phyloP scores from a whole-genome alignment of 345 rosid genomes.

The Eucalyptus erythrocorys region DNA sequence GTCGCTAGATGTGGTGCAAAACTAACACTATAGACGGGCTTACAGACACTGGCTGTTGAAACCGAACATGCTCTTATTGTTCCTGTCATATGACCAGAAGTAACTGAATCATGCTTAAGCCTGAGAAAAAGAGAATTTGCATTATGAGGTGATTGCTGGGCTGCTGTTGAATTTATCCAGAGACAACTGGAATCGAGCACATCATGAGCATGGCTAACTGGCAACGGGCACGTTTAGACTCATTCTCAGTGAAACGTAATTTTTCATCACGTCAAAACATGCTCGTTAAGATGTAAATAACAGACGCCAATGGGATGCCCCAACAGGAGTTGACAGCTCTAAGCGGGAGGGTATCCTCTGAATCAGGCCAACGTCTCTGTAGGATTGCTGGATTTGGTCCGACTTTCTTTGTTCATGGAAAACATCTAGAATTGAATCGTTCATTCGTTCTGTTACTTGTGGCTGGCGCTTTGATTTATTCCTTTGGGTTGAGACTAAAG shows the following conservation, averaged over 20 bases:
- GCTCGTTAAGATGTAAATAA: background rate
- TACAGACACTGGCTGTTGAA: background rate
- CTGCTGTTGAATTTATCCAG: background rate
- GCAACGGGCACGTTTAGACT: background rate
- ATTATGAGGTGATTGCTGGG: background rate
- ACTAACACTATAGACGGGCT: background rate
- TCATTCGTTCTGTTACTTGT: background rate
- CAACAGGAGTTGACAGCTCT: background rate
- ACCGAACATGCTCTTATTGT: background rate
- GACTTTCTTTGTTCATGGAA: background rate
- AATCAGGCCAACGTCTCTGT: background rate
- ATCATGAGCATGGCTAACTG: background rate
- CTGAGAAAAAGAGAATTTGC: background rate
- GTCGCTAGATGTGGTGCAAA: background rate
- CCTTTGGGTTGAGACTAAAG: background rate
- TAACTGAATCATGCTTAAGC: background rate
- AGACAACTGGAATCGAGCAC: background rate
- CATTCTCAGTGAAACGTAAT: background rate
- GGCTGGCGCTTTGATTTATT: background rate
- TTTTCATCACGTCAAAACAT: background rate
- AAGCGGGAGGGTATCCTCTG: background rate
- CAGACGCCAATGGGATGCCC: background rate
- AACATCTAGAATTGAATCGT: background rate
- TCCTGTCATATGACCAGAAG: background rate
- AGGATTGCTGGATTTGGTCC: background rate